These are phyloP conservation scores for Fallopia convolvulus DNA, from an alignment of 148 eudicot species.

Conservation along the genomic window DNA sequence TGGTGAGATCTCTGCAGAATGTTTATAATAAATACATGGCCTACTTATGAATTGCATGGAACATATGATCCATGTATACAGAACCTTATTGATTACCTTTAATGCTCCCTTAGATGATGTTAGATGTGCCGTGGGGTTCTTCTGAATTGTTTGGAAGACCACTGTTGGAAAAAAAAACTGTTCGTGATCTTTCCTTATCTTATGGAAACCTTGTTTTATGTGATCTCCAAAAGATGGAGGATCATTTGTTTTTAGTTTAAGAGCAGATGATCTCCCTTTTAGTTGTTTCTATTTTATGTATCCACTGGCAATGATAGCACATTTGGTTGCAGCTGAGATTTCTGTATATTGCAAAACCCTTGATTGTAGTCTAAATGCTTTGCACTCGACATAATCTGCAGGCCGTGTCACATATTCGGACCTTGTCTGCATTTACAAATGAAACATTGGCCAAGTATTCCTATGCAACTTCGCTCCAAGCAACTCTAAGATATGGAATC, in stretches of 20 bases:
- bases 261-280: too few relatives aligned
- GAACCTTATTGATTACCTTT: not conserved
- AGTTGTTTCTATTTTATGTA: too few relatives aligned
- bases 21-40: not conserved
- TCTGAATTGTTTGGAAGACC: too few relatives aligned
- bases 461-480: constrained; percentile 95
- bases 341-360: too few relatives aligned
- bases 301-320: too few relatives aligned
- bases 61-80: not conserved
- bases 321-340: not conserved
- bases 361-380: not conserved
- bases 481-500: constrained; percentile 93
- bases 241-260: too few relatives aligned
- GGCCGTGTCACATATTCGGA: constrained; percentile 84
- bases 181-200: too few relatives aligned
- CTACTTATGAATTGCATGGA: not conserved
- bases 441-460: constrained; percentile 98
- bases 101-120: too few relatives aligned
- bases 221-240: too few relatives aligned
- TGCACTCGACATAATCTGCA: constrained; percentile 24
- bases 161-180: too few relatives aligned
- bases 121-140: too few relatives aligned
- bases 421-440: constrained; percentile 85
- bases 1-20: not conserved
- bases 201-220: too few relatives aligned